Conservation (phyloP, 345 rosid genomes). For the Hypericum perforatum region DNA sequence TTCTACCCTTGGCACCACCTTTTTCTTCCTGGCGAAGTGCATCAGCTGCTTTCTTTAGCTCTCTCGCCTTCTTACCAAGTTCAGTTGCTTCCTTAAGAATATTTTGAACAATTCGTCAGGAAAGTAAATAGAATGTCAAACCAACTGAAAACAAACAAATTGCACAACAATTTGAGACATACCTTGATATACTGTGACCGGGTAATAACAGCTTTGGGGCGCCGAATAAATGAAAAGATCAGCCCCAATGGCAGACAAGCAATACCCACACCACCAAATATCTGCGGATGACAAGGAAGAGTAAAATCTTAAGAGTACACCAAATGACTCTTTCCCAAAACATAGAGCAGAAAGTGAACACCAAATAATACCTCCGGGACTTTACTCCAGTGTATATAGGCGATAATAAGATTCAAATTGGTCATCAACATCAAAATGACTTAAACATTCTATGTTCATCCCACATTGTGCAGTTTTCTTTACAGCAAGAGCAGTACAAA, state of each 20-base stretch:
- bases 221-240: constrained; percentile 81
- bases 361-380: too few relatives aligned
- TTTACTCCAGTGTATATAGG: too few relatives aligned
- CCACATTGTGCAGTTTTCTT: neutral
- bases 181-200: constrained; percentile 99
- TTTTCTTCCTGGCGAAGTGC: constrained; percentile 92
- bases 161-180: constrained; percentile 2
- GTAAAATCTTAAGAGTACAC: neutral
- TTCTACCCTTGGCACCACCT: constrained; percentile 85
- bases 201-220: constrained; percentile 97
- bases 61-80: constrained; percentile 94
- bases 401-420: too few relatives aligned
- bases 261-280: constrained; percentile 98
- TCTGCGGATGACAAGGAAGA: constrained; percentile 34
- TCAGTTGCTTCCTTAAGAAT: constrained; percentile 92
- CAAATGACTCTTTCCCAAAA: too few relatives aligned
- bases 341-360: too few relatives aligned
- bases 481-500: neutral
- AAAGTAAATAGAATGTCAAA: neutral
- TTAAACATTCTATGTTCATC: too few relatives aligned
- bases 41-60: constrained; percentile 92
- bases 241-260: constrained; percentile 93
- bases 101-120: constrained; percentile 9
- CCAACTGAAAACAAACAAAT: neutral
- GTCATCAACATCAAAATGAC: too few relatives aligned